phyloP scores from a whole-genome alignment of 2,329 filamentous ascomycete genomes.

The Calonectria henricotiae region DNA sequence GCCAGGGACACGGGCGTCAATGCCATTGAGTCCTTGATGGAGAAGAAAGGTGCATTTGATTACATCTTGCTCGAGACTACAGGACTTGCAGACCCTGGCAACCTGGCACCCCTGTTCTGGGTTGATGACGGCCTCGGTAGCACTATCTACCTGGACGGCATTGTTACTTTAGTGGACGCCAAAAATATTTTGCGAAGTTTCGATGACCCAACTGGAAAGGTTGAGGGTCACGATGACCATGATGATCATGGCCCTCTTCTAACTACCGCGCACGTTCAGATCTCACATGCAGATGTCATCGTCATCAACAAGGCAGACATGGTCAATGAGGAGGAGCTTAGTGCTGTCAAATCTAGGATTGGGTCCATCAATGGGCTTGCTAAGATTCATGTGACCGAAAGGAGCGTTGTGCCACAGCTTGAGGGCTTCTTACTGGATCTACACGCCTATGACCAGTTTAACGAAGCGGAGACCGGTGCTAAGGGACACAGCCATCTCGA shows the following conservation, averaged over 20 bases:
- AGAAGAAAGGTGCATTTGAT: slow-evolving; percentile 93
- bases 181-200: slow-evolving; percentile 90
- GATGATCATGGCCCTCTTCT: slow-evolving; percentile 78
- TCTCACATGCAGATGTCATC: slow-evolving; percentile 96
- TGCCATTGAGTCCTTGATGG: slow-evolving; percentile 96
- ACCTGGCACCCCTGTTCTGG: slow-evolving; percentile 97
- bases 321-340: slow-evolving; percentile 79
- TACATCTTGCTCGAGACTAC: slow-evolving; percentile 98
- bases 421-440: slow-evolving; percentile 92
- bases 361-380: slow-evolving; percentile 91
- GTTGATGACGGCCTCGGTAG: slow-evolving; percentile 96
- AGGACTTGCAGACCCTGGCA: slow-evolving; percentile 94
- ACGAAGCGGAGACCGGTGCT: slow-evolving; percentile 77
- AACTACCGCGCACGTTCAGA: slow-evolving; percentile 95
- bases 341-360: slow-evolving; percentile 80
- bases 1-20: slow-evolving; percentile 89
- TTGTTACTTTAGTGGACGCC: slow-evolving; percentile 95
- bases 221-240: slow-evolving; percentile 68
- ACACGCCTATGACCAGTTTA: slow-evolving; percentile 91
- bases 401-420: slow-evolving; percentile 84
- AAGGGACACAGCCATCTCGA: slow-evolving; percentile 95
- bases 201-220: slow-evolving; percentile 77
- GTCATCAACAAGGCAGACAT: slow-evolving; percentile 95
- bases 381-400: slow-evolving; percentile 85
- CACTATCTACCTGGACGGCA: slow-evolving; percentile 96